Evolutionary conservation across 345 rosid species (phyloP), one percentile per base, ranked within the genome.

Genomic region (Draba incana): DNA sequence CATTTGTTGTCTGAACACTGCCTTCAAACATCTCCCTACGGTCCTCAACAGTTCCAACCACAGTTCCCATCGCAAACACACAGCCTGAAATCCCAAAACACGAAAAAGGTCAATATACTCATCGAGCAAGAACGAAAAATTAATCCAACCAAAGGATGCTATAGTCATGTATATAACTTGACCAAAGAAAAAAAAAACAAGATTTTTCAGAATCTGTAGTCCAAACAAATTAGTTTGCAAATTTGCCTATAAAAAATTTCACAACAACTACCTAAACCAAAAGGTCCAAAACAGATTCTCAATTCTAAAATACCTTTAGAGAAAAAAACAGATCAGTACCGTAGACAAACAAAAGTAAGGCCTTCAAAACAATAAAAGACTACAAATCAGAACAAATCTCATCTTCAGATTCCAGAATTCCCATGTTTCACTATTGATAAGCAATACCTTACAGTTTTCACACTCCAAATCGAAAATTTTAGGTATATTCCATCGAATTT

Each of bases 1-100:
- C 84, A 72, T 81, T 82, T 10, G 82, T 56, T 37, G 79, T 79
- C 69, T 70, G 82, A 56, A 66, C 38, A 64, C 68, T 39, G 53
- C 80, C 85, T 51, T 80, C 79, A 68, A 82, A 81, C 76, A 78
- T 84, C 75, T 74, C 84, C 24, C 71, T 81, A 74, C 74, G 58
- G 67, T 86, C 89, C 79, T 66, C 77, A 58, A 85, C 92, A 82
- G 79, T 78, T 82, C 79, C 82, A 77, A 86, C 88, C 84, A 81
- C 85, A 84, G 92, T 88, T 82, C 84, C 98, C 97, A 90, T 93
- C 76, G 78, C 78, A 81, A 82, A 84, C 68, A 82, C 77, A 85
- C 84, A 75, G 70, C 74, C 90, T 81, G 83, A 53, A 80, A 82
- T 49, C 68, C 62, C 37, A 33, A 70, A 58, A 68, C 56, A 52